These are phyloP conservation scores for Kickxella alabastrina DNA, from an alignment of 192 early-diverging fungal genomes.

Conservation along the genomic window DNA sequence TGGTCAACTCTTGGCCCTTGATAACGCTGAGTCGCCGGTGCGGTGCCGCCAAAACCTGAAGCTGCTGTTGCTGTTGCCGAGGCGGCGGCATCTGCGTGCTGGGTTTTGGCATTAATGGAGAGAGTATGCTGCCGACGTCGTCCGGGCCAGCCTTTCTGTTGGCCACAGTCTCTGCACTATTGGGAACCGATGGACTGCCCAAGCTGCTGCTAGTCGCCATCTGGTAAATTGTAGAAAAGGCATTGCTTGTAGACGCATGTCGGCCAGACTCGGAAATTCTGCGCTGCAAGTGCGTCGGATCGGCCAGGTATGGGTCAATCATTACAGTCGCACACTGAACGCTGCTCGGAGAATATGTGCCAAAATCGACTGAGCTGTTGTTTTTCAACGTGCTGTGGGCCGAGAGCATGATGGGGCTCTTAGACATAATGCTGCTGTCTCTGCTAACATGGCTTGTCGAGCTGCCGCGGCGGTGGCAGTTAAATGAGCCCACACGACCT, in stretches of 20 bases:
- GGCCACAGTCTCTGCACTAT: too few relatives aligned
- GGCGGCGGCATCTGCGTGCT: too few relatives aligned
- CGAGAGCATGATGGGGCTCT: not conserved
- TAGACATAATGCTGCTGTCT: conserved; percentile 2
- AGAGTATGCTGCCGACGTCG: too few relatives aligned
- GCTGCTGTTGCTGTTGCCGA: too few relatives aligned
- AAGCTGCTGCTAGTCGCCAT: too few relatives aligned
- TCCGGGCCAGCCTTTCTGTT: too few relatives aligned
- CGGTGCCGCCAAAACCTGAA: not conserved
- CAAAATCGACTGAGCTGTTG: conserved; percentile 1
- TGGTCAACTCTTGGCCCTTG: conserved; percentile 27
- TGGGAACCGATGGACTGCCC: too few relatives aligned
- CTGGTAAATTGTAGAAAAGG: conserved; percentile 16
- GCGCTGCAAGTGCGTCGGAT: conserved; percentile 37
- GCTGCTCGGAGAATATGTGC: conserved; percentile 1
- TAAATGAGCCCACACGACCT: not conserved
- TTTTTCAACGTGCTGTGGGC: not conserved
- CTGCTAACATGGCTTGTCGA: conserved; percentile 6
- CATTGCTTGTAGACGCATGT: conserved; percentile 4
- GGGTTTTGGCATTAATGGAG: too few relatives aligned
- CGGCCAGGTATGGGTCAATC: conserved; percentile 11
- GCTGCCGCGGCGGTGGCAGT: conserved; percentile 12
- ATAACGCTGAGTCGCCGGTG: conserved; percentile 34
- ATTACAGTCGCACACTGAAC: too few relatives aligned
- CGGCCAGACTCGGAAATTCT: conserved; percentile 39